Conservation (phyloP, 441 rosid species). For the Croton laevigatus region DNA sequence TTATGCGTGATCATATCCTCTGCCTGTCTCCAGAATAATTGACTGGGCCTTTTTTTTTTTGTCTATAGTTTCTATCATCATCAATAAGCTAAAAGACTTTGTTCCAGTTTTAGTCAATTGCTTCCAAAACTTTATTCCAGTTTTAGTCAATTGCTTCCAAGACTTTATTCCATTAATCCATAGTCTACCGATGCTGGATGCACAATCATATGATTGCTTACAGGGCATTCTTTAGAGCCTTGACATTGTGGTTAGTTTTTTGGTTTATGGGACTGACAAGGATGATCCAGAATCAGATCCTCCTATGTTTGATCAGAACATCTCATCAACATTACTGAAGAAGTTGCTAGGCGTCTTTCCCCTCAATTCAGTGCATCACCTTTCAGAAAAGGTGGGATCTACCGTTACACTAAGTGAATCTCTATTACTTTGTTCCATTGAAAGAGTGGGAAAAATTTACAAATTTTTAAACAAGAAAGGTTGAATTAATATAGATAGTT, state of each 20-base stretch:
- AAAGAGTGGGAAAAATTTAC: neutral
- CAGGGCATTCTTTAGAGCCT: constrained; percentile 59
- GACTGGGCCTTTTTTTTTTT: constrained; percentile 19
- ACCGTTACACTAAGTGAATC: neutral
- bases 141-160: constrained; percentile 58
- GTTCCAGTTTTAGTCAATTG: constrained; percentile 66
- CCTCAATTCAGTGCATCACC: constrained; percentile 44
- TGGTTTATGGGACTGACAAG: constrained; percentile 34
- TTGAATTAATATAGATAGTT: neutral
- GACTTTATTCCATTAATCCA: constrained; percentile 63
- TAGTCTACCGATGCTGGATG: constrained; percentile 41
- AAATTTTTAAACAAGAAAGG: neutral
- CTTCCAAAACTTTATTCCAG: constrained; percentile 66
- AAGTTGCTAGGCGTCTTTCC: constrained; percentile 64
- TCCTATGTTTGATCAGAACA: constrained; percentile 40
- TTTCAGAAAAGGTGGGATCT: constrained; percentile 58
- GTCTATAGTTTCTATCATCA: constrained; percentile 49
- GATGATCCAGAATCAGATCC: constrained; percentile 24
- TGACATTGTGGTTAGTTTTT: constrained; percentile 51
- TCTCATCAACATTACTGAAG: constrained; percentile 50
- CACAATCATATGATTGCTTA: constrained; percentile 60
- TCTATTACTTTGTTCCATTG: constrained; percentile 2
- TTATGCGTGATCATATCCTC: neutral
- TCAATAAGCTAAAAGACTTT: constrained; percentile 55
- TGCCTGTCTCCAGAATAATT: neutral